phyloP scores from a whole-genome alignment of 2,329 filamentous ascomycete species.

The Parafenestella ontariensis region DNA sequence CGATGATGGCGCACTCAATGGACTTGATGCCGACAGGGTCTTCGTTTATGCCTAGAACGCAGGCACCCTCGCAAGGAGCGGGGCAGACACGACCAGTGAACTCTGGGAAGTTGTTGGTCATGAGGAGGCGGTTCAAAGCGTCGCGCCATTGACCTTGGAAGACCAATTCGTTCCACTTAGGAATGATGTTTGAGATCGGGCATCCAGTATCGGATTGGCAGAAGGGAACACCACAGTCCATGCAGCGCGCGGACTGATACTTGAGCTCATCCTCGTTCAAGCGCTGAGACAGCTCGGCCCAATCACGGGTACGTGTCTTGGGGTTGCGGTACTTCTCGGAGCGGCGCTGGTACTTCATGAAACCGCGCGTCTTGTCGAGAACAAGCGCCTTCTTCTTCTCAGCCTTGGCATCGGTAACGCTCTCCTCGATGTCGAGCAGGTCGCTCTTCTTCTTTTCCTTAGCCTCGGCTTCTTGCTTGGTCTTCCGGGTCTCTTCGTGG shows the following conservation, averaged over 20 bases:
- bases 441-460: slow-evolving; percentile 73
- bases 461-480: slow-evolving; percentile 66
- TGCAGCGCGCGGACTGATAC: slow-evolving; percentile 95
- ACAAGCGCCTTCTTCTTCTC: slow-evolving; percentile 93
- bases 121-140: slow-evolving; percentile 86
- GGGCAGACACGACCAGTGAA: slow-evolving; percentile 97
- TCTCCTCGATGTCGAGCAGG: slow-evolving; percentile 85
- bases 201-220: slow-evolving; percentile 96
- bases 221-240: slow-evolving; percentile 99
- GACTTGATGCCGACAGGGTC: slow-evolving; percentile 98
- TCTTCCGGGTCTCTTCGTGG: slow-evolving; percentile 62
- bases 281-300: slow-evolving; percentile 87
- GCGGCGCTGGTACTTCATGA: slow-evolving; percentile 95
- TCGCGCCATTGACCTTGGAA: slow-evolving; percentile 76
- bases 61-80: slow-evolving; percentile 94
- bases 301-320: slow-evolving; percentile 86
- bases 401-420: slow-evolving; percentile 78
- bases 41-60: slow-evolving; percentile 94
- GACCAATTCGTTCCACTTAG: slow-evolving; percentile 91
- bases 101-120: slow-evolving; percentile 99
- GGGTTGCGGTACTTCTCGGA: slow-evolving; percentile 91
- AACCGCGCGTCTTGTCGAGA: slow-evolving; percentile 95
- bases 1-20: slow-evolving; percentile 97
- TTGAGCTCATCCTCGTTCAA: slow-evolving; percentile 94
- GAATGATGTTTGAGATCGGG: slow-evolving; percentile 96